Base-by-base conservation (phyloP, 768 basidiomycete genomes). In the Naganishia friedmannii region DNA sequence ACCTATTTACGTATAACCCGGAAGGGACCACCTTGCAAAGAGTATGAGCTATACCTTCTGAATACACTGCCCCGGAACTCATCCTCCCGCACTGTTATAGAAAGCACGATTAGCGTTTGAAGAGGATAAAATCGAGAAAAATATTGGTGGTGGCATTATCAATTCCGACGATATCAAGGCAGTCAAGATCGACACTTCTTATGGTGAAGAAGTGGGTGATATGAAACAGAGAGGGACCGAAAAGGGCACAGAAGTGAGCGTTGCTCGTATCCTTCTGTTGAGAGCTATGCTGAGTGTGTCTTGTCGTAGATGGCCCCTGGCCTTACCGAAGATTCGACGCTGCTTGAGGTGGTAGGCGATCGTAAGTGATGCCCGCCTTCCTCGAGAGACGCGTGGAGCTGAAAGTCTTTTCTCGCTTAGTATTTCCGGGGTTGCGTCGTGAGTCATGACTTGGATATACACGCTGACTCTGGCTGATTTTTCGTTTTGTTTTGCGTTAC, bases 1-100 rank as follows among this genome's bases (percentile, higher is more conserved):
- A 80, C 60, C 75, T 80, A 65, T 80, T 80, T 70, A 73, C 66
- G 12, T 80, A 79, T 63, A 72, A 75, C 55, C 75, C 75, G 8
- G 75, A 74, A 19, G 79, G 79, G 5, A 68, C 71, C 15, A 55
- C 45, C 23, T 65, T 70, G 39, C 69, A 65, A 51, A n/a, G 58
- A 19, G 69, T 70, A 29, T 51, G 68, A 23, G 1, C 28, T 29
- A 15, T 17, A 29, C 54, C 9, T 26, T 9, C 37, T 9, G n/a
- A 21, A 42, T 37, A 42, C 4, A 39, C 32, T 23, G n/a, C 12
- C 37, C 8, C 4, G 34, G 7, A 19, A 15, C 58, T 63, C 42
- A 63, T 26, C 9, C 19, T 23, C 7, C 19, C 15, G 34, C 17
- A 17, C 32, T 29, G 13, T 42, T 46, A 51, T 23, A 66, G 65